Conservation (phyloP, 106 monocot genomes). For the Agapanthus africanus region DNA sequence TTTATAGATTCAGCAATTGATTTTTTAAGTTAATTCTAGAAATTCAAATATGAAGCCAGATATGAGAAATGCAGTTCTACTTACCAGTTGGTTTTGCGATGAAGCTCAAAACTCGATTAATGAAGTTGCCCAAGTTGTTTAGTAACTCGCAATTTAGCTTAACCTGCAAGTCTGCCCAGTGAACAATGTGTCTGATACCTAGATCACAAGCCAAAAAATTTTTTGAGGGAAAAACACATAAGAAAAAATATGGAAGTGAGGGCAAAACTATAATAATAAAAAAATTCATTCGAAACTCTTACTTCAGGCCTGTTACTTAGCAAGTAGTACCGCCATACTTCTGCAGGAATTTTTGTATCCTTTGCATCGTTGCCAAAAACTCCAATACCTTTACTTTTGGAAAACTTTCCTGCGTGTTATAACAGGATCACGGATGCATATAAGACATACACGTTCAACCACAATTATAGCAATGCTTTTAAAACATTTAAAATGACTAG, state of each 20-base stretch:
- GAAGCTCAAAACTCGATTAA: conserved; percentile 88
- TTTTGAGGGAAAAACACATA: background rate
- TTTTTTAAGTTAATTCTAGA: too few relatives aligned
- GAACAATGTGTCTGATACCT: conserved; percentile 95
- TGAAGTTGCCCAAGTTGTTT: conserved; percentile 83
- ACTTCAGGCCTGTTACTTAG: conserved; percentile 91
- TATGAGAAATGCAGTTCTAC: too few relatives aligned
- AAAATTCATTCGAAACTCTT: conserved; percentile 15
- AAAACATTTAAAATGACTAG: too few relatives aligned
- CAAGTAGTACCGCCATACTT: conserved; percentile 97
- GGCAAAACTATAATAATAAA: background rate
- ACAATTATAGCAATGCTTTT: too few relatives aligned
- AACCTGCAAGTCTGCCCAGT: conserved; percentile 94
- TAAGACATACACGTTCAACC: too few relatives aligned
- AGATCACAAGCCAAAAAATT: conserved; percentile 4
- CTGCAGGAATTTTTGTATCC: conserved; percentile 75
- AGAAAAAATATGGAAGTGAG: conserved; percentile 6
- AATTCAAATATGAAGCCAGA: too few relatives aligned
- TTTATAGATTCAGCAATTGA: too few relatives aligned
- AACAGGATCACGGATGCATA: too few relatives aligned
- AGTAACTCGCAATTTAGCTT: conserved; percentile 84
- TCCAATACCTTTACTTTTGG: conserved; percentile 90
- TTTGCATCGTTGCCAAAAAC: conserved; percentile 98
- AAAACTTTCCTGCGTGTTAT: conserved; percentile 87
- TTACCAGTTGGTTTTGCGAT: conserved; percentile 83